phyloP scores from a whole-genome alignment of 768 basidiomycete genomes.

The Tephrocybe rancida region DNA sequence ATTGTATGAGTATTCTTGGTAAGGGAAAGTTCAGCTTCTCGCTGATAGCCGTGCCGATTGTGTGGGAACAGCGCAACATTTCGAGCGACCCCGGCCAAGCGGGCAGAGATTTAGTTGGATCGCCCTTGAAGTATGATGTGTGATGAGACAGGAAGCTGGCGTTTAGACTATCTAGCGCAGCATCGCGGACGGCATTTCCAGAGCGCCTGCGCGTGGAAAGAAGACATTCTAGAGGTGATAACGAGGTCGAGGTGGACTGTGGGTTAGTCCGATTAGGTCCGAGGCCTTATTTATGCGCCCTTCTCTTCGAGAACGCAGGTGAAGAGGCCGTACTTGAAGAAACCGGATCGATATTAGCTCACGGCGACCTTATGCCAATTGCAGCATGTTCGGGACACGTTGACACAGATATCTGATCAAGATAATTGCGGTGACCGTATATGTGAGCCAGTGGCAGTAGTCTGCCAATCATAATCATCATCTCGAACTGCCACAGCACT shows the following conservation, averaged over 20 bases:
- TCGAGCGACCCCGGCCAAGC: background rate
- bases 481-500: slow-evolving; percentile 5
- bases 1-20: background rate
- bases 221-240: slow-evolving; percentile 11
- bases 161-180: slow-evolving; percentile 13
- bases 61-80: background rate
- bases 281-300: slow-evolving; percentile 8
- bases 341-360: slow-evolving; percentile 7
- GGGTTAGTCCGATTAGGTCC: slow-evolving; percentile 13
- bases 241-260: background rate
- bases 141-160: slow-evolving; percentile 3
- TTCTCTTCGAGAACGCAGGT: slow-evolving; percentile 8
- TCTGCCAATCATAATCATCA: slow-evolving; percentile 5
- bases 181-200: slow-evolving; percentile 11
- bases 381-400: background rate
- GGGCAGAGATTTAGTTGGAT: slow-evolving; percentile 9
- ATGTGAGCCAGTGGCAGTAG: background rate
- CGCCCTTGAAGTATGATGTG: background rate
- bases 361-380: slow-evolving; percentile 3
- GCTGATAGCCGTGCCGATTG: slow-evolving; percentile 7
- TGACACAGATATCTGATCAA: background rate
- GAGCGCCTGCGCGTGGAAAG: background rate
- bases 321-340: background rate
- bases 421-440: too few relatives aligned
- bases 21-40: background rate